Evolutionary conservation across 805 yeast species (phyloP), one percentile per base, ranked within the genome.

Genomic region (Aciculoconidium aculeatum): DNA sequence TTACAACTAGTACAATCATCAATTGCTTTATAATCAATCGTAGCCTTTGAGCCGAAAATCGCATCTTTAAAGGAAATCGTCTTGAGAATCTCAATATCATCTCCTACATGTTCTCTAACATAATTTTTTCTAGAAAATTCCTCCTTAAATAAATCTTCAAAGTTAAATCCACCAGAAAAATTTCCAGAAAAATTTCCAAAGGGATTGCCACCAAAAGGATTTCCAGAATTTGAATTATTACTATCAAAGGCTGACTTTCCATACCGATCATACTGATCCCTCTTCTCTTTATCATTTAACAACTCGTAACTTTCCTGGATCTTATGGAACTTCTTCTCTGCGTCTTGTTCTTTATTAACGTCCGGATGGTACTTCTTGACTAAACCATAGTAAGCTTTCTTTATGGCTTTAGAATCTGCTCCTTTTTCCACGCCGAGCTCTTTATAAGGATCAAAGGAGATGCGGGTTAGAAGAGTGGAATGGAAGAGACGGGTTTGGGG

Each of bases 321-420:
- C 47, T 83, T 85, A 49, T 92, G 97, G 62, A 92, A 92, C 55
- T 77, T 77, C 49, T 76, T 75, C 45, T 90, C 95, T 0, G 97
- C 92, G 11, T 73, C 90, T 15, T 75, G 72, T 40, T 84, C 96
- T 57, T 90, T 92, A 57, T 90, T 92, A 25, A 92, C 84, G 62
- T 92, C 99, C 0, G 99, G 99, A 57, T 92, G 99, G 56, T 67
- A 87, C 54, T 90, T 74, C 57, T 92, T 92, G 10, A 96, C 98
- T 40, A 92, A 65, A 49, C 86, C 80, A 54, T 87, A 87, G 61
- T 92, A 92, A 2, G 95, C 90, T 57, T 88, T 88, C 58, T 92
- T 92, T 59, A 92, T 92, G 12, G 87, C 94, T n/a, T 84, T 70
- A 6, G 79, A 62, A 9, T 79, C 69, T 0, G 98, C 92, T 30